Conservation (phyloP, 139 green algal genomes). For the Asterochloris sp. region DNA sequence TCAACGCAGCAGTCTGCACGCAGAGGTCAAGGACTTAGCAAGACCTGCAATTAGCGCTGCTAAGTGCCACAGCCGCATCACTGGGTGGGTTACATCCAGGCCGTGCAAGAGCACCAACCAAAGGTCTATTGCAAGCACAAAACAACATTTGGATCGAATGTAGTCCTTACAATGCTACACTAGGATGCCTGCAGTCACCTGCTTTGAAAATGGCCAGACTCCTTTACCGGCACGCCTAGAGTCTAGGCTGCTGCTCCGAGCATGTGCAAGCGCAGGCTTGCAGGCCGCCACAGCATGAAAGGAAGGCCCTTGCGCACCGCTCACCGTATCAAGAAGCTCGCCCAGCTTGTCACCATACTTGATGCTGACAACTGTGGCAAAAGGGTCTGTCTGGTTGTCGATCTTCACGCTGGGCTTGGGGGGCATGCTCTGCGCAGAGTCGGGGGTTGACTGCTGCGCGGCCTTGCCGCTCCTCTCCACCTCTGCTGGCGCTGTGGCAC, state of each 20-base stretch:
- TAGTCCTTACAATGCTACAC: not conserved
- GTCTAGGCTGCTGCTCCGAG: not conserved
- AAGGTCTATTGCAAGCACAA: not conserved
- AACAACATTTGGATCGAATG: not conserved
- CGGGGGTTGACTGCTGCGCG: too few species aligned
- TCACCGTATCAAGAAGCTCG: constrained; percentile 86
- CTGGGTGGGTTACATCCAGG: not conserved
- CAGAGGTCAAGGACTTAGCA: not conserved
- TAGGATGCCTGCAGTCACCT: not conserved
- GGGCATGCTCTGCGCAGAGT: not conserved
- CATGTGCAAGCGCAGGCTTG: not conserved
- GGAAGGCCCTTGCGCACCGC: not conserved
- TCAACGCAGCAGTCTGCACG: constrained; percentile 72
- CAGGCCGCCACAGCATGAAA: not conserved
- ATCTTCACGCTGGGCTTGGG: constrained; percentile 81
- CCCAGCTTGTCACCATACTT: constrained; percentile 75
- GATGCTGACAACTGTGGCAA: constrained; percentile 82
- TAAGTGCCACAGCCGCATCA: not conserved
- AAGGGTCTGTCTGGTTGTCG: constrained; percentile 86
- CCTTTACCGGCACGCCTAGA: not conserved
- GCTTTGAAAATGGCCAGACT: not conserved
- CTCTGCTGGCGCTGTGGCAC: too few species aligned
- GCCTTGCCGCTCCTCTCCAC: too few species aligned
- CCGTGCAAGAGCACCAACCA: not conserved
- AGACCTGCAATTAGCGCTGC: not conserved